These are phyloP conservation scores for Penicillium riverlandense DNA, from an alignment of 495 filamentous ascomycete species.

Conservation along the genomic window DNA sequence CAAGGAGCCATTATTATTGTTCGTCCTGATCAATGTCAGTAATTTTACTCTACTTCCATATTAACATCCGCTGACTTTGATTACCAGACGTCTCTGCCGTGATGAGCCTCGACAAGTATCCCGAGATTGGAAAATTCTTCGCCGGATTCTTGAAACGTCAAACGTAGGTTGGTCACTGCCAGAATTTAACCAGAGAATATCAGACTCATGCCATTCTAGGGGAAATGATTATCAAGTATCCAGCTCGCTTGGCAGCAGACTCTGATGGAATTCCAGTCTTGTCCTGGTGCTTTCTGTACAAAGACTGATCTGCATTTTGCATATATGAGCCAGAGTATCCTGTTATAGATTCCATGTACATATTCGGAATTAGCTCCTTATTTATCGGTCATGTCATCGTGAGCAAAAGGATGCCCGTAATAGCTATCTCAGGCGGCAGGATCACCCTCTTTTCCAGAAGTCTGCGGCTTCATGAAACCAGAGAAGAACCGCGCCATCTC, in stretches of 20 bases:
- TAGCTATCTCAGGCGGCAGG: too few species aligned
- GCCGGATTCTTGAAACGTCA: conserved; percentile 25
- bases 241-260: neutral
- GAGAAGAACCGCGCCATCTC: conserved; percentile 9
- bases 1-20: conserved; percentile 54
- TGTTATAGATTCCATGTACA: too few species aligned
- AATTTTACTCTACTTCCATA: neutral
- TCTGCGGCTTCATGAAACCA: conserved; percentile 7
- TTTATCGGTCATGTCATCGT: too few species aligned
- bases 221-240: neutral
- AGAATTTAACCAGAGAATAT: too few species aligned
- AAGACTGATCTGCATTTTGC: too few species aligned
- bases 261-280: neutral
- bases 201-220: too few species aligned
- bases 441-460: neutral
- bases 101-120: conserved; percentile 23
- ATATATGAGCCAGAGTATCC: too few species aligned
- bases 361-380: too few species aligned
- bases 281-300: too few species aligned
- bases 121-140: conserved; percentile 34
- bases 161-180: conserved; percentile 8
- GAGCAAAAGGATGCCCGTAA: too few species aligned
- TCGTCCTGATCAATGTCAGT: conserved; percentile 63
- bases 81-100: conserved; percentile 31
- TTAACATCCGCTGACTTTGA: neutral